Evolutionary conservation across 176 grass and related monocot genomes (phyloP).

Genomic region (Saccharum spontaneum): DNA sequence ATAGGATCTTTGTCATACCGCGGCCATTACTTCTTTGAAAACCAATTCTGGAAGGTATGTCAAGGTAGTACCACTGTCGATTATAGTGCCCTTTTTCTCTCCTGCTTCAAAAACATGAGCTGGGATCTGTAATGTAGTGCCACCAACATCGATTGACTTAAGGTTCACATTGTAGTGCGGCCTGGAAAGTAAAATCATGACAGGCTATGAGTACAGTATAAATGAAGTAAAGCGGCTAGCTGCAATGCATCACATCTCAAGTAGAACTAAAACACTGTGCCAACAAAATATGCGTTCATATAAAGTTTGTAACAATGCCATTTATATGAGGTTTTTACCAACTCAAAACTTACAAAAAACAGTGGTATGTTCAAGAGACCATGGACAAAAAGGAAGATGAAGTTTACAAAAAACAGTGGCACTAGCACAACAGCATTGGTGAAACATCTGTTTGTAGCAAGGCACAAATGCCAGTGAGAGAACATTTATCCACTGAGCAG

Average conservation of each 20-base stretch:
- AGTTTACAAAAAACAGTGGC: not conserved
- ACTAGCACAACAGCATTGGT: conserved; percentile 2
- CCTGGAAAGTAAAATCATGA: conserved; percentile 47
- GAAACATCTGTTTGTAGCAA: not conserved
- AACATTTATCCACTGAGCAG: not conserved
- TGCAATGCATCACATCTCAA: conserved; percentile 8
- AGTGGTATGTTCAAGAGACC: not conserved
- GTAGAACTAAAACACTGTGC: not conserved
- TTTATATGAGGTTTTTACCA: not conserved
- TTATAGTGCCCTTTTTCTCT: conserved; percentile 77
- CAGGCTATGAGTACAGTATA: conserved; percentile 2
- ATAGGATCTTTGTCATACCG: conserved; percentile 47
- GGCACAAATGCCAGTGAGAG: not conserved
- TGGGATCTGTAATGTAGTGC: conserved; percentile 68
- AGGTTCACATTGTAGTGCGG: conserved; percentile 90
- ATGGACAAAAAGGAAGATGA: not conserved
- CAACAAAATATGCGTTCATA: not conserved
- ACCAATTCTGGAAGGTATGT: conserved; percentile 90
- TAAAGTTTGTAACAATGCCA: not conserved
- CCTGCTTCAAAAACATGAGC: conserved; percentile 75
- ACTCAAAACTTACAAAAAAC: not conserved
- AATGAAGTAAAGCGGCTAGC: conserved; percentile 13
- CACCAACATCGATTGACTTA: conserved; percentile 79
- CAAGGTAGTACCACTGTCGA: conserved; percentile 96
- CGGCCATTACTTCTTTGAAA: conserved; percentile 65